Evolutionary conservation across 106 monocot species (phyloP).

Genomic region (Dactylorhiza incarnata): DNA sequence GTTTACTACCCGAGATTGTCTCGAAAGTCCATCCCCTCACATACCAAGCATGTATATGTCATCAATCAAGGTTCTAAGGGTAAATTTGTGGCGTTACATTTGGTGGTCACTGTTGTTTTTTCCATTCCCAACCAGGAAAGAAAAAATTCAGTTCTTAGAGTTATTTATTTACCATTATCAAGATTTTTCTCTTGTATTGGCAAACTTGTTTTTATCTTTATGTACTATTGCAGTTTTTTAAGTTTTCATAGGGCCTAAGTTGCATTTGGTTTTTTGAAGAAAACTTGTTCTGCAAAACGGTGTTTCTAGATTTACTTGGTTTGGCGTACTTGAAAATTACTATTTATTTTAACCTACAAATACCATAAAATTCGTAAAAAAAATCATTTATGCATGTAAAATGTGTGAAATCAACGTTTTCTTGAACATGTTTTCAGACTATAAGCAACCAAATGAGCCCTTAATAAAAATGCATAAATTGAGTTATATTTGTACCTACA

Average conservation of each 20-base stretch:
- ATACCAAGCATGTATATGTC: too few relatives aligned
- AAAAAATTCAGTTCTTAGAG: not conserved
- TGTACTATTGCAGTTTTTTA: too few relatives aligned
- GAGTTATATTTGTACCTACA: not conserved
- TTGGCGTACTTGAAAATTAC: not conserved
- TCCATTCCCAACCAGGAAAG: too few relatives aligned
- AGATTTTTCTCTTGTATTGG: not conserved
- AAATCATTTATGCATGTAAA: not conserved
- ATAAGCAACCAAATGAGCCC: not conserved
- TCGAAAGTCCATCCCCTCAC: too few relatives aligned
- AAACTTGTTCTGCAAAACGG: not conserved
- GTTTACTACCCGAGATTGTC: too few relatives aligned
- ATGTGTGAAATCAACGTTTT: not conserved
- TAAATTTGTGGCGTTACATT: too few relatives aligned
- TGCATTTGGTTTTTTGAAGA: not conserved
- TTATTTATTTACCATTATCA: not conserved
- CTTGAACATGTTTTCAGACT: not conserved
- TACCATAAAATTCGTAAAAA: not conserved
- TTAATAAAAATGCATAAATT: not conserved
- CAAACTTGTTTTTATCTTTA: not conserved
- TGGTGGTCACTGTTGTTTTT: too few relatives aligned
- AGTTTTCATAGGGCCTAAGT: too few relatives aligned
- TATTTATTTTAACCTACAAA: not conserved
- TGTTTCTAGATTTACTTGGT: not conserved
- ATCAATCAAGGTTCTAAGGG: too few relatives aligned